A percentile compares a stretch with the other conserved stretches of the same genome.
phyloP scores from a whole-genome alignment of 805 yeast genomes.

The Saccharomycopsis synnaedendra region DNA sequence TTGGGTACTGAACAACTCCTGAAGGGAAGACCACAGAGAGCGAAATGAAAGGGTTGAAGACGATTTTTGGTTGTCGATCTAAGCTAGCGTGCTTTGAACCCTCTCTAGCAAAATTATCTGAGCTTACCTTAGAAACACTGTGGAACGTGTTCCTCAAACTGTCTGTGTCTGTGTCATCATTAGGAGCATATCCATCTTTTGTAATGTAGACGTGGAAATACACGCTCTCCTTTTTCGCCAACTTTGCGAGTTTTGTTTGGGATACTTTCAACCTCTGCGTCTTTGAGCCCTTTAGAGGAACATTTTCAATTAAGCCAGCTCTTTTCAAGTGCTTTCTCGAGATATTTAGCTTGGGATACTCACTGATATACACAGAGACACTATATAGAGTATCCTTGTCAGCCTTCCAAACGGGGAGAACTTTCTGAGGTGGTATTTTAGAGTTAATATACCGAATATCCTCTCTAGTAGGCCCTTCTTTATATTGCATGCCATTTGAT shows the following conservation, averaged over 20 bases:
- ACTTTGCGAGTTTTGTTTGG: background rate
- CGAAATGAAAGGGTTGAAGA: background rate
- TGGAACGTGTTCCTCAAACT: too few species aligned
- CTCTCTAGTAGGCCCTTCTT: slow-evolving; percentile 8
- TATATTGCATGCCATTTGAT: background rate
- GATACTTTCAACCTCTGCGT: background rate
- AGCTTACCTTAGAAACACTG: too few species aligned
- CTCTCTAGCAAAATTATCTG: too few species aligned
- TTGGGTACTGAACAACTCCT: slow-evolving; percentile 2
- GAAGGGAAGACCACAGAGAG: background rate
- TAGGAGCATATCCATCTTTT: too few species aligned
- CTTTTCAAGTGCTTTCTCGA: background rate
- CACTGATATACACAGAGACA: background rate
- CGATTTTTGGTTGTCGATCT: background rate
- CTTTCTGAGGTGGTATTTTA: slow-evolving; percentile 7
- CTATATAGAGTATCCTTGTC: background rate
- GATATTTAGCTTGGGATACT: slow-evolving; percentile 2
- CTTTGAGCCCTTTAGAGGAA: too few species aligned
- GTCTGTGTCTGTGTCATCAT: too few species aligned
- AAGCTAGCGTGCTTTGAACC: background rate
- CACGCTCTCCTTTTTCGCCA: background rate
- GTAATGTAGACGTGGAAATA: slow-evolving; percentile 1
- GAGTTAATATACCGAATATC: slow-evolving; percentile 12
- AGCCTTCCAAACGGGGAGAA: slow-evolving; percentile 8
- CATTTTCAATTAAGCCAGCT: background rate